Evolutionary conservation across 225 moss, liverwort and hornwort genomes (phyloP).

Genomic region (Bryoerythrophyllum caledonicum): DNA sequence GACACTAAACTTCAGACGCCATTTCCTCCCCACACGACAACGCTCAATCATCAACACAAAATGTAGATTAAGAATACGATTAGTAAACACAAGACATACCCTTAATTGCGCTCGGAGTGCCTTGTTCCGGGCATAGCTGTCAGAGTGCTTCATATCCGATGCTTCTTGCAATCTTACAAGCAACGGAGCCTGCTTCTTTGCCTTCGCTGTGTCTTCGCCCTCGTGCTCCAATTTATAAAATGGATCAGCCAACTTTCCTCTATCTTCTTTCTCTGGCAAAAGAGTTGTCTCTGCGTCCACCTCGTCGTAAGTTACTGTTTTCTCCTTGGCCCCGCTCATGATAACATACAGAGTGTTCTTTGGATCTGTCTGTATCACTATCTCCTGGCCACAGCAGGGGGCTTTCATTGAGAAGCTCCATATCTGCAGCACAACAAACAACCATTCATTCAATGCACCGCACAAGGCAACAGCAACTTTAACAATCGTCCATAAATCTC

Average conservation of each 20-base stretch:
- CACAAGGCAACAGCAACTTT: neutral
- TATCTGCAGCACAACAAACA: conserved; percentile 55
- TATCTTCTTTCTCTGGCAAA: conserved; percentile 83
- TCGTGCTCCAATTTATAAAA: conserved; percentile 90
- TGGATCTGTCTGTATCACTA: conserved; percentile 95
- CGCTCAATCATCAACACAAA: neutral
- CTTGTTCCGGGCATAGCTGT: conserved; percentile 86
- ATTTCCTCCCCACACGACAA: neutral
- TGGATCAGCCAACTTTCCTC: conserved; percentile 88
- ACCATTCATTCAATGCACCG: conserved; percentile 1
- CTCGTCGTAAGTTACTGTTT: conserved; percentile 94
- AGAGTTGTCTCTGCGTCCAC: conserved; percentile 87
- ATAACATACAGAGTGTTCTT: conserved; percentile 93
- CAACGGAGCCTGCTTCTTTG: conserved; percentile 80
- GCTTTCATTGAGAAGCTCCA: conserved; percentile 99
- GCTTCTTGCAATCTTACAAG: conserved; percentile 87
- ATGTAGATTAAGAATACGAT: neutral
- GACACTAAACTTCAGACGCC: neutral
- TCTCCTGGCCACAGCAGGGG: conserved; percentile 94
- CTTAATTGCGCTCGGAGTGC: conserved; percentile 89
- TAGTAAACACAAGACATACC: conserved; percentile 38
- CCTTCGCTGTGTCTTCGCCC: conserved; percentile 88
- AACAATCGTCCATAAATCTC: neutral
- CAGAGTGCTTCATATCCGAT: conserved; percentile 84
- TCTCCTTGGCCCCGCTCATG: conserved; percentile 86